These are phyloP conservation scores for Xylaria sp. DNA, from an alignment of 2,329 filamentous ascomycete species.

Conservation along the genomic window DNA sequence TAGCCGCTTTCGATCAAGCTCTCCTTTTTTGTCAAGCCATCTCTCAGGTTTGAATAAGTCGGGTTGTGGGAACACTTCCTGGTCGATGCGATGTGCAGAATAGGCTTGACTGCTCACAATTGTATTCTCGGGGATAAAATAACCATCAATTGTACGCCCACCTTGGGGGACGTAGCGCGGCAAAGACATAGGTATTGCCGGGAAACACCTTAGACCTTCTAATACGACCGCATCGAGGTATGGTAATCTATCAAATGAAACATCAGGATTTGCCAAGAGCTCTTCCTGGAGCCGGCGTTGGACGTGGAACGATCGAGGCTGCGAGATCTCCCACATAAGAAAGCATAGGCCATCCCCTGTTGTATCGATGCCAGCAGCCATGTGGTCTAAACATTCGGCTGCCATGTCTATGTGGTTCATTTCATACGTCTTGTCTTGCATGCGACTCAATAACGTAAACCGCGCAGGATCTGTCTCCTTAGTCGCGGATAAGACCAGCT, in stretches of 20 bases:
- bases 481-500: constrained; percentile 65
- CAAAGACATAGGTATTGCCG: constrained; percentile 74
- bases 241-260: constrained; percentile 60
- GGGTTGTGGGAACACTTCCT: constrained; percentile 78
- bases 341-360: constrained; percentile 76
- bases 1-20: constrained; percentile 72
- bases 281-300: constrained; percentile 66
- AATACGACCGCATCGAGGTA: constrained; percentile 72
- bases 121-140: constrained; percentile 62
- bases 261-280: constrained; percentile 54
- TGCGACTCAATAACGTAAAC: constrained; percentile 68
- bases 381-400: constrained; percentile 76
- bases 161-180: constrained; percentile 66
- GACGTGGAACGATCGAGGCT: constrained; percentile 61
- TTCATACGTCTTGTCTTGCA: constrained; percentile 61
- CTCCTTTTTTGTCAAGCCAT: constrained; percentile 80
- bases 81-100: constrained; percentile 67
- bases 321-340: constrained; percentile 76
- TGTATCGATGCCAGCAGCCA: constrained; percentile 77
- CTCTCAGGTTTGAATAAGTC: constrained; percentile 82
- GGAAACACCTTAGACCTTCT: constrained; percentile 70
- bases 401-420: constrained; percentile 66
- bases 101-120: constrained; percentile 70
- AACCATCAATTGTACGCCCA: constrained; percentile 65
- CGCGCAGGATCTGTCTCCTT: constrained; percentile 57